These are phyloP conservation scores for Monosporascus cannonballus DNA, from an alignment of 2,329 filamentous ascomycete species.

Conservation along the genomic window DNA sequence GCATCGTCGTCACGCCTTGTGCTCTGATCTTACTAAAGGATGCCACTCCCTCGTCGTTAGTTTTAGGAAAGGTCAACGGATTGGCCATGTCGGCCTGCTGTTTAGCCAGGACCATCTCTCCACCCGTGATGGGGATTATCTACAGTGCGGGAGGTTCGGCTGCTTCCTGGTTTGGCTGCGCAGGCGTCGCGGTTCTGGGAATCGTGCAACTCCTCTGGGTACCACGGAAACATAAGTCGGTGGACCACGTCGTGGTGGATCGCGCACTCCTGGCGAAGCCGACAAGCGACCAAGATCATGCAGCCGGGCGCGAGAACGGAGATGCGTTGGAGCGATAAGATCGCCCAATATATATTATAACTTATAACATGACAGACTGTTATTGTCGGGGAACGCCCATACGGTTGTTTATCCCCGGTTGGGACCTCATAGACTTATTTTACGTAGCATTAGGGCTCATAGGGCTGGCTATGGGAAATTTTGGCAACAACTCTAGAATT, in stretches of 20 bases:
- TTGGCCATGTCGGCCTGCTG: constrained; percentile 68
- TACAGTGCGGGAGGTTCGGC: constrained; percentile 53
- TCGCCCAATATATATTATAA: too few relatives aligned
- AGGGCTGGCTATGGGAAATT: too few relatives aligned
- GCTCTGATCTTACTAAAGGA: constrained; percentile 69
- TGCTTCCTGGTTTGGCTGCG: constrained; percentile 35
- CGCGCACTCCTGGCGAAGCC: constrained; percentile 9
- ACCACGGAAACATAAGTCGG: constrained; percentile 18
- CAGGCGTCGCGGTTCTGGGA: constrained; percentile 21
- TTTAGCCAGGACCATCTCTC: constrained; percentile 62
- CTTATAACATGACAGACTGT: too few relatives aligned
- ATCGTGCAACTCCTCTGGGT: constrained; percentile 26
- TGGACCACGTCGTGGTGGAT: constrained; percentile 13
- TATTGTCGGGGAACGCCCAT: too few relatives aligned
- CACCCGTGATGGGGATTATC: constrained; percentile 60
- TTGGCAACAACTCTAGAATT: too few relatives aligned
- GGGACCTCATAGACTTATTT: too few relatives aligned
- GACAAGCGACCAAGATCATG: not conserved
- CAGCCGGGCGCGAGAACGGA: too few relatives aligned
- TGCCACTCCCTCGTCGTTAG: constrained; percentile 55
- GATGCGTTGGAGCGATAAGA: too few relatives aligned
- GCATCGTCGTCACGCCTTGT: constrained; percentile 62
- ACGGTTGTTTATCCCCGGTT: too few relatives aligned
- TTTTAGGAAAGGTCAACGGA: constrained; percentile 66
- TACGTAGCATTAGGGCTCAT: too few relatives aligned